Evolutionary conservation across 768 basidiomycete genomes (phyloP).

Genomic region (Rhizopogon roseolus): DNA sequence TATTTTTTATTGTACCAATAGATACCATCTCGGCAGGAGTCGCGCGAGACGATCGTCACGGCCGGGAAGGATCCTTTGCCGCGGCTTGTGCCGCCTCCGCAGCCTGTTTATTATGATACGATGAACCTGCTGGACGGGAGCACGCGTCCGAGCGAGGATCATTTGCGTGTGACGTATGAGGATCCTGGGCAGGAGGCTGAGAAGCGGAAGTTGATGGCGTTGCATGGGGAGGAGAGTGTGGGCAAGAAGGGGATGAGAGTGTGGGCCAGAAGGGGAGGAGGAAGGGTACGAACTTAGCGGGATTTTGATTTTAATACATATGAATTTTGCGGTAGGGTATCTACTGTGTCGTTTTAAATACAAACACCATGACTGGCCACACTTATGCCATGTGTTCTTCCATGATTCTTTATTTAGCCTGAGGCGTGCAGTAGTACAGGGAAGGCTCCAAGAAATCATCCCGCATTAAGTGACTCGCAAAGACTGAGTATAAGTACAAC

Average conservation of each 20-base stretch:
- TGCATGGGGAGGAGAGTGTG: constrained; percentile 35
- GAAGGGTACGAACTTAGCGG: constrained; percentile 16
- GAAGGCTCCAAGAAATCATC: no score
- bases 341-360: not conserved
- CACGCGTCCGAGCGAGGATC: constrained; percentile 32
- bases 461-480: no score
- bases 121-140: constrained; percentile 23
- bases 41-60: constrained; percentile 19
- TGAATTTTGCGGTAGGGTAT: not conserved
- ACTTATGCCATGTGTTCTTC: no score
- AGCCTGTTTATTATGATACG: constrained; percentile 20
- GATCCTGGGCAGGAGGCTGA: constrained; percentile 62
- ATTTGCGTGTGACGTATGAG: constrained; percentile 59
- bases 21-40: constrained; percentile 28
- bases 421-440: no score
- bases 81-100: constrained; percentile 1
- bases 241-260: constrained; percentile 13
- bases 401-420: no score
- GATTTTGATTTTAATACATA: constrained; percentile 12
- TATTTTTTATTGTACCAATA: constrained; percentile 6
- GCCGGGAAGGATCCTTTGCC: constrained; percentile 2
- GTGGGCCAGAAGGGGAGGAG: constrained; percentile 12
- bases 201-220: constrained; percentile 49
- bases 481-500: no score
- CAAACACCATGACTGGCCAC: no score